phyloP scores from a whole-genome alignment of 108 stramenopile genomes.

The Chaetoceros muelleri region DNA sequence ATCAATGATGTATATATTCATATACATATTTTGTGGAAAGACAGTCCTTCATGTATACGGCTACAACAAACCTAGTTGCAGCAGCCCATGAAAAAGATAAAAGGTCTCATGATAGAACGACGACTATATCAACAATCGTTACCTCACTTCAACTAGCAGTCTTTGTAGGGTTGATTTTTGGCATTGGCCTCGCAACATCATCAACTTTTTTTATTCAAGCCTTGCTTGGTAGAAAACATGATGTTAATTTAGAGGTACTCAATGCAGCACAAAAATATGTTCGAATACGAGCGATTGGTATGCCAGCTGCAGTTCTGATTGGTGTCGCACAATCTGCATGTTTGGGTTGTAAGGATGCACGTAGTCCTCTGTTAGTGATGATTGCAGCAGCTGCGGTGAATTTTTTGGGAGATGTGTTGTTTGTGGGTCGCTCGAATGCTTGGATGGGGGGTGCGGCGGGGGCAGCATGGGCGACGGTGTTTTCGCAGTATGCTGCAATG shows the following conservation, averaged over 20 bases:
- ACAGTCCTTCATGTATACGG: conserved; percentile 65
- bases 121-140: conserved; percentile 33
- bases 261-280: conserved; percentile 66
- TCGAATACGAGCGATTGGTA: conserved; percentile 66
- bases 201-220: conserved; percentile 30
- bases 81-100: conserved; percentile 49
- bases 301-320: conserved; percentile 74
- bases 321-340: conserved; percentile 72
- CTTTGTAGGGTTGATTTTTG: conserved; percentile 50
- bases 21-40: background rate
- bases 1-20: background rate
- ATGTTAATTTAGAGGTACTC: conserved; percentile 47
- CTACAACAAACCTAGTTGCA: conserved; percentile 70
- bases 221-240: conserved; percentile 62
- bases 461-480: conserved; percentile 82
- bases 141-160: conserved; percentile 56
- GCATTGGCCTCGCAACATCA: conserved; percentile 33
- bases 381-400: conserved; percentile 70
- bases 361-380: conserved; percentile 59
- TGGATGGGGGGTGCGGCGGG: conserved; percentile 74
- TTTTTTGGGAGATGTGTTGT: conserved; percentile 53
- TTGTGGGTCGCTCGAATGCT: conserved; percentile 41
- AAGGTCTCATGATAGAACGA: conserved; percentile 7
- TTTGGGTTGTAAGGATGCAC: conserved; percentile 65
- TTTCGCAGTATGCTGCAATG: conserved; percentile 71